phyloP scores from a whole-genome alignment of 225 moss, liverwort and hornwort species.

The Polytrichum commune region DNA sequence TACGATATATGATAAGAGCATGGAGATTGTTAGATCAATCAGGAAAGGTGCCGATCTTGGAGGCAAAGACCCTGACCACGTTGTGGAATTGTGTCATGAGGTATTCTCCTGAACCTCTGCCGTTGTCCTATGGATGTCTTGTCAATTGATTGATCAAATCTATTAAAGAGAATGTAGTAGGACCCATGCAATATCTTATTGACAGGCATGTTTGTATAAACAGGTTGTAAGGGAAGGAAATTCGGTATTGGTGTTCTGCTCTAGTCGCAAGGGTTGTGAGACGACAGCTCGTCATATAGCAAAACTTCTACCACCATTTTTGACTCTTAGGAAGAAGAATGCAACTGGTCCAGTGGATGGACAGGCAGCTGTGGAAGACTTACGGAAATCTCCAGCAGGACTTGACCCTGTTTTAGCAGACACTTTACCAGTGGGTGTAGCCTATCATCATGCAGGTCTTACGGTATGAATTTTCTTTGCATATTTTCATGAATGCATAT shows the following conservation, averaged over 20 bases:
- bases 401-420: constrained; percentile 80
- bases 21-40: constrained; percentile 73
- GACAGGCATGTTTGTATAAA: constrained; percentile 2
- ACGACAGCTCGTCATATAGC: constrained; percentile 88
- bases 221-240: constrained; percentile 93
- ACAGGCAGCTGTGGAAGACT: constrained; percentile 63
- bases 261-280: constrained; percentile 95
- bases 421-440: constrained; percentile 82
- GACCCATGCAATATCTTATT: no score
- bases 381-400: constrained; percentile 83
- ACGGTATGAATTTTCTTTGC: constrained; percentile 50
- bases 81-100: constrained; percentile 94
- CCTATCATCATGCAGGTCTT: constrained; percentile 98
- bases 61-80: constrained; percentile 94
- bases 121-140: background rate
- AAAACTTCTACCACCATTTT: constrained; percentile 60
- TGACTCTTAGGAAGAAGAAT: constrained; percentile 34
- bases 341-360: constrained; percentile 44
- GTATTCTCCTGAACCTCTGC: constrained; percentile 32
- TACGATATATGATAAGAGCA: constrained; percentile 69
- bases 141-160: no score
- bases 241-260: constrained; percentile 93
- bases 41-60: constrained; percentile 75
- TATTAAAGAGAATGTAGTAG: no score
- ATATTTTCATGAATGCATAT: background rate